phyloP scores from a whole-genome alignment of 148 eudicot genomes.

The Chenopodium suecicum region DNA sequence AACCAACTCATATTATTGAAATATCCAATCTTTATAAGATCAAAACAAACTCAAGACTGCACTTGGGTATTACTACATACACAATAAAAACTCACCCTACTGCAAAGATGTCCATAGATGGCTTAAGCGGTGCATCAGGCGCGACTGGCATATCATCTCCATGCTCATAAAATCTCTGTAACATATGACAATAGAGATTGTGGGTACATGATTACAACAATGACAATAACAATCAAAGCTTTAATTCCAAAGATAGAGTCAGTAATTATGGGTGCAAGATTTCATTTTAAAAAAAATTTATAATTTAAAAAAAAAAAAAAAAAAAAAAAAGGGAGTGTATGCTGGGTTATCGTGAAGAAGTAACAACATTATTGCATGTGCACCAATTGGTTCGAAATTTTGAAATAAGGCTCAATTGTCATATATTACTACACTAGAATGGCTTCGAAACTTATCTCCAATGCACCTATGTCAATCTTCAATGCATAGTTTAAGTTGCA shows the following conservation, averaged over 20 bases:
- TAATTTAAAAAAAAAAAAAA: too few relatives aligned
- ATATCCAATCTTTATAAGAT: neutral
- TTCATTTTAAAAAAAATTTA: neutral
- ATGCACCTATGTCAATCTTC: neutral
- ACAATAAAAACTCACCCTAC: slow-evolving; percentile 70
- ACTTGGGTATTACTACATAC: neutral
- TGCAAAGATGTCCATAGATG: slow-evolving; percentile 94
- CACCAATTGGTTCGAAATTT: neutral
- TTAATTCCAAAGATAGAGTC: too few relatives aligned
- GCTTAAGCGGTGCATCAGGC: slow-evolving; percentile 76
- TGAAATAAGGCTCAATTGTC: too few relatives aligned
- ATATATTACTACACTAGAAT: neutral
- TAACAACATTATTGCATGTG: neutral
- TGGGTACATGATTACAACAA: neutral
- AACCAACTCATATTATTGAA: neutral
- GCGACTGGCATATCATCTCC: slow-evolving; percentile 85
- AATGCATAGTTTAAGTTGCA: neutral
- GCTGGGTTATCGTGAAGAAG: neutral
- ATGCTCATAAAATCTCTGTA: slow-evolving; percentile 98
- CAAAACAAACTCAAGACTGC: neutral
- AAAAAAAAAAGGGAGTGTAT: too few relatives aligned
- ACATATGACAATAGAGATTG: slow-evolving; percentile 12
- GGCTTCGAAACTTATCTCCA: neutral
- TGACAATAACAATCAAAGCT: neutral
- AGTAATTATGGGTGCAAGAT: neutral